Evolutionary conservation across 768 basidiomycete genomes (phyloP).

Genomic region (Mrakia frigida): DNA sequence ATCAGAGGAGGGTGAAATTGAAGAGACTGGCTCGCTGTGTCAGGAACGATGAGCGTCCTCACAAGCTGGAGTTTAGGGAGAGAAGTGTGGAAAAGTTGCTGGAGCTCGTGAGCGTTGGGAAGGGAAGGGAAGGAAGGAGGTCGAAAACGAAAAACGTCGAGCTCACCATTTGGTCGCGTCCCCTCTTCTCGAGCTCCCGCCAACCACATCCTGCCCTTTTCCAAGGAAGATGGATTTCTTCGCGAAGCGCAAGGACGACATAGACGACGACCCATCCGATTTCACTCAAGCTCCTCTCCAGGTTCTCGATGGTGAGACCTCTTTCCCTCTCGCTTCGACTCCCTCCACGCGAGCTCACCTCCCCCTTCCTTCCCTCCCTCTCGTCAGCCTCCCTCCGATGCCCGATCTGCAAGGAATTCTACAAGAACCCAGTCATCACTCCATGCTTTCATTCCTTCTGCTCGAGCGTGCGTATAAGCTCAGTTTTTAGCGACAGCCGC

Average conservation of each 20-base stretch:
- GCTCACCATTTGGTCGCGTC: conserved; percentile 4
- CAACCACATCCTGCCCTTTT: not conserved
- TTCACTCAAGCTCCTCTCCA: conserved; percentile 1
- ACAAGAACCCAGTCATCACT: conserved; percentile 11
- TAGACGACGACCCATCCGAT: conserved; percentile 16
- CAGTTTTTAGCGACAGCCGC: too few species aligned
- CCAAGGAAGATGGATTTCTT: conserved; percentile 2
- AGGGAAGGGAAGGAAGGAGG: not conserved
- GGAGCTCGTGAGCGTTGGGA: not conserved
- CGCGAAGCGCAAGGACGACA: not conserved
- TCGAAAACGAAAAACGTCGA: not conserved
- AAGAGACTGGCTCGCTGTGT: too few species aligned
- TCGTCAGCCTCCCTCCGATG: conserved; percentile 13
- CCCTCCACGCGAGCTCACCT: not conserved
- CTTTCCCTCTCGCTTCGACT: too few species aligned
- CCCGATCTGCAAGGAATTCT: conserved; percentile 23
- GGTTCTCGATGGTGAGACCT: conserved; percentile 6
- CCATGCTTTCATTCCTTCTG: conserved; percentile 17
- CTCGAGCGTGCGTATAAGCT: not conserved
- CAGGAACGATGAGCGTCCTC: too few species aligned
- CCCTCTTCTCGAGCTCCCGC: not conserved
- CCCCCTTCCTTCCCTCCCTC: not conserved
- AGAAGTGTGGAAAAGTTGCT: too few species aligned
- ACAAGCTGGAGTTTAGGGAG: too few species aligned
- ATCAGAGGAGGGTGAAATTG: not conserved